Evolutionary conservation across 352 stramenopile species (phyloP), one percentile per base, ranked within the genome.

Genomic region (Phytophthora citricola): DNA sequence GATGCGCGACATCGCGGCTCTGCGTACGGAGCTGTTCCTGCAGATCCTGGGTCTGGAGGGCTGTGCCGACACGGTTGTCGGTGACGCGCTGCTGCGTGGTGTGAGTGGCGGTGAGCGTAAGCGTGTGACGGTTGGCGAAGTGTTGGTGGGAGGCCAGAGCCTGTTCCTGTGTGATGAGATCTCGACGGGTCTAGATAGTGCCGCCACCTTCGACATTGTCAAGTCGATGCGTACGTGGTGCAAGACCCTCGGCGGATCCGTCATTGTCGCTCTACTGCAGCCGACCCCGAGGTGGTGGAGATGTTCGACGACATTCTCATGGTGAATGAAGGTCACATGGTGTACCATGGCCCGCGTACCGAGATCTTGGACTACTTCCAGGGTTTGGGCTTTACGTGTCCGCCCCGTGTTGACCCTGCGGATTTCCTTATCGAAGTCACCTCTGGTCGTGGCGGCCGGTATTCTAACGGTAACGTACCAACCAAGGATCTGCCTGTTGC

Each of bases 251-350:
- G 63, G 40, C 45, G 89, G 54, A 40, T 76, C 77, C 5, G 54
- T 69, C 32, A 58, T 82, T 10, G 58, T 85, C 24, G 69, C 72
- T 14, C 46, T 82, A 27, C 52, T 79, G 24, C 77, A 86, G 45
- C 77, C 77, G 3, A 79, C 83, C 11, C 96, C 0, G 96, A 99
- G 73, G 95, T 97, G 1, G 93, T 98, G 12, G 89, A 92, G 45
- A 73, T 97, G 27, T 99, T 99, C 69, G 97, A 99, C 70, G 85
- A 99, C 58, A 83, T 99, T 11, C 78, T 98, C 27, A 82, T 99
- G 63, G 60, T 99, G 26, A 92, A 96, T 64, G 85, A 97, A 58
- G 96, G 97, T 5, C 77, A 91, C 49, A 67, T 99, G 49, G 85
- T 99, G 17, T 99, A 98, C 71, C 92, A 97, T 45, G 97, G 96